phyloP scores from a whole-genome alignment of 179 eudicot species.

The Spinacia oleracea region DNA sequence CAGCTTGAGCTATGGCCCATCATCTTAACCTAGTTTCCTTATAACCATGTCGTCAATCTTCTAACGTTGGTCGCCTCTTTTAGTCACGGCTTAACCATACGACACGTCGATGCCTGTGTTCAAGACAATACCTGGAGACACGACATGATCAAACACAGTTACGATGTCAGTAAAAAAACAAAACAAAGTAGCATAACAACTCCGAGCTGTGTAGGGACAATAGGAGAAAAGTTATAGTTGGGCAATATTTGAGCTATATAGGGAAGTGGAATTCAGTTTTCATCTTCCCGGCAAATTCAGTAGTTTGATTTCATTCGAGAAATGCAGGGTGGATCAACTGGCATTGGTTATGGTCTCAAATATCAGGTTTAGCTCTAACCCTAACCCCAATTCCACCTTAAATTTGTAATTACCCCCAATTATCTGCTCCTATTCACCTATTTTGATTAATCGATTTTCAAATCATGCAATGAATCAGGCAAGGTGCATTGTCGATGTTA shows the following conservation, averaged over 20 bases:
- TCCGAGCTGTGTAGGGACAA: too few relatives aligned
- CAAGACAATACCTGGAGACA: too few relatives aligned
- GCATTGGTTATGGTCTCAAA: slow-evolving; percentile 90
- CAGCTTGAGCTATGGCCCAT: too few relatives aligned
- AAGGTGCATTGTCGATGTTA: slow-evolving; percentile 92
- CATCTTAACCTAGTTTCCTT: too few relatives aligned
- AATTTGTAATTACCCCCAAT: not conserved
- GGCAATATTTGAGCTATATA: not conserved
- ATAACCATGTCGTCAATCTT: too few relatives aligned
- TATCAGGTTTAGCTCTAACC: slow-evolving; percentile 63
- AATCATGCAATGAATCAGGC: slow-evolving; percentile 44
- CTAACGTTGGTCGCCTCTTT: too few relatives aligned
- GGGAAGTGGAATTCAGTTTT: not conserved
- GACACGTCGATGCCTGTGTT: too few relatives aligned
- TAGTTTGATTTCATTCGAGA: slow-evolving; percentile 1
- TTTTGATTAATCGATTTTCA: not conserved
- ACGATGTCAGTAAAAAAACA: too few relatives aligned
- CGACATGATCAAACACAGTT: too few relatives aligned
- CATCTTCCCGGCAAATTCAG: slow-evolving; percentile 13
- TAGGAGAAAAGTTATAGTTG: not conserved
- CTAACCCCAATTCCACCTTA: slow-evolving; percentile 30
- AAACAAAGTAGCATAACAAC: too few relatives aligned
- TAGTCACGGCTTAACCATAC: too few relatives aligned
- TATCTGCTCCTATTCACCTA: not conserved
- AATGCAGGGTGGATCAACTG: slow-evolving; percentile 90